Base-by-base conservation (phyloP, 768 basidiomycete genomes). In the Pleurotus platypus region DNA sequence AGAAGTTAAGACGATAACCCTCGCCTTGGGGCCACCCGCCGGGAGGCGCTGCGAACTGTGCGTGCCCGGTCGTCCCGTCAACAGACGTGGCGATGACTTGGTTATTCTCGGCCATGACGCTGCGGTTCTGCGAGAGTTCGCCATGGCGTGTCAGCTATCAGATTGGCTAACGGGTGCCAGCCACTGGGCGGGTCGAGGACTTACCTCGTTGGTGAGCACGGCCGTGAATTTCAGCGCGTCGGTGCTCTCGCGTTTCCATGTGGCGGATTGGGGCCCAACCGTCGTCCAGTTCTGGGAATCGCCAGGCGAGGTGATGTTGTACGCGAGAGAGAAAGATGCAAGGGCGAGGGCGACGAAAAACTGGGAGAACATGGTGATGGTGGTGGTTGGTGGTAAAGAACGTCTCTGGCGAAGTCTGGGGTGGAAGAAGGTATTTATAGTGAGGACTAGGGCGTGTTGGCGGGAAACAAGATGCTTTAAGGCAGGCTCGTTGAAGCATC, bases 1-100 rank as follows among this genome's bases (percentile, higher is more conserved):
- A 83, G 22, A 94, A 69, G 74, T 94, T 91, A 70, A 95, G 78
- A 56, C 81, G 85, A 81, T 81, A 94, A 30, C 70, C 74, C 35
- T 61, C 55, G 56, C 86, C 87, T n/a, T 68, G 45, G 11, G 84
- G 83, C 85, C 87, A 92, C 13, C 87, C 87, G 26, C 75, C 77
- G 49, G 76, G 80, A 2, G 87, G 85, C 20, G 86, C 73, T 65
- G 72, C 77, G 55, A 87, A 72, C 20, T 61, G 65, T 39, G 75
- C 67, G 3, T 61, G 65, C 11, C 72, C 71, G 0, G 69, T 60
- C 13, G 70, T 75, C 27, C 84, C 84, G 49, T 82, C 75, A 43
- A 89, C 82, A 46, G 79, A 67, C 22, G 83, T 73, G 15, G 73
- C 72, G 39, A 94, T 75, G 49, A 86, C 69, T 65, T 88, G 79